Percentiles rank a stretch among this genome's conserved stretches.
Conservation (phyloP, 2,329 filamentous ascomycete genomes). For the Alternaria triticina region DNA sequence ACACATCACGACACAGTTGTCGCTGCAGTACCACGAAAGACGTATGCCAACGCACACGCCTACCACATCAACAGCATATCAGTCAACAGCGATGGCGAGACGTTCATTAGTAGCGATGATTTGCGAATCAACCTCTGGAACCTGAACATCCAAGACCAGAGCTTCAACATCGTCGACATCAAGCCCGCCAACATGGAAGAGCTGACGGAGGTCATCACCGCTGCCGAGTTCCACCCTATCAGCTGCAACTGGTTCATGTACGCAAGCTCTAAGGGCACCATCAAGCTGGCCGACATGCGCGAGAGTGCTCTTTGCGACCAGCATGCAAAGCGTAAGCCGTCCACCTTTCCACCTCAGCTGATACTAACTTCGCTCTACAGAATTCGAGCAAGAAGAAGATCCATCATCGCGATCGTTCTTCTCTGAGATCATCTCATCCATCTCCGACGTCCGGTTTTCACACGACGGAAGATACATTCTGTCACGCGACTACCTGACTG, state of each 20-base stretch:
- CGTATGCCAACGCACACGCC: slow-evolving; percentile 96
- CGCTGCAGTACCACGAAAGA: slow-evolving; percentile 91
- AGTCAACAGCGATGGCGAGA: slow-evolving; percentile 99
- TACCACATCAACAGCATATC: slow-evolving; percentile 99
- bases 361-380: slow-evolving; percentile 56
- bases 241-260: slow-evolving; percentile 99
- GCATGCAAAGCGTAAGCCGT: slow-evolving; percentile 86
- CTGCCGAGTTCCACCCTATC: slow-evolving; percentile 93
- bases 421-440: slow-evolving; percentile 98
- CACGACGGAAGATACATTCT: slow-evolving; percentile 96
- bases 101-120: slow-evolving; percentile 98
- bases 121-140: slow-evolving; percentile 99
- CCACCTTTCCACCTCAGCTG: not conserved
- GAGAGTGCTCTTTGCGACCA: slow-evolving; percentile 95
- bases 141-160: slow-evolving; percentile 98
- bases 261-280: slow-evolving; percentile 97
- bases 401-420: slow-evolving; percentile 97
- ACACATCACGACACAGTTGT: slow-evolving; percentile 99
- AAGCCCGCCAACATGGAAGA: slow-evolving; percentile 99
- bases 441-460: slow-evolving; percentile 97
- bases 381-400: slow-evolving; percentile 99
- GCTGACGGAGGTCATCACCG: slow-evolving; percentile 97
- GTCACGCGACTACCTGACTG: slow-evolving; percentile 95
- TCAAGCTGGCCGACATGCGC: slow-evolving; percentile 98
- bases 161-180: slow-evolving; percentile 99